Evolutionary conservation across 1,139 yeast species (phyloP), one percentile per base, ranked within the genome.

Genomic region (Taphrina confusa): DNA sequence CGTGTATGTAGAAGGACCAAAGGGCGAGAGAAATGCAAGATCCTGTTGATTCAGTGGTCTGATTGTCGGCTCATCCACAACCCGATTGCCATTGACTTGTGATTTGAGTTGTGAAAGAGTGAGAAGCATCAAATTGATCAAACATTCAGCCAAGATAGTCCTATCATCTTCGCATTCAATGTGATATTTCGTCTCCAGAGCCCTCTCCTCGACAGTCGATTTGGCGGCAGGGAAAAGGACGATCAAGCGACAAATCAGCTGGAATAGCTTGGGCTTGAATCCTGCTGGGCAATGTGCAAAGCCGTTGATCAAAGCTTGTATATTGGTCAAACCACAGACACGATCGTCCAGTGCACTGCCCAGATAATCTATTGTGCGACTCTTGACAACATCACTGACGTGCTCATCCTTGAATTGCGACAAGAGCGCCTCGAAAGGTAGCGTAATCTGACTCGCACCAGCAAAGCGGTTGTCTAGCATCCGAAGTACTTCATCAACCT

Each of bases 391-490:
- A 1, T 60, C 46, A n/a, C 50, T 39, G 16, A 80, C 70, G 31
- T 76, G 76, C 0, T 90, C 88, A 4, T 65, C 61, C 65, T 81
- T 79, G 8, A 83, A 86, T 69, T 89, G 96, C 1, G 76, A 72
- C 28, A 90, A 65, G 47, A 90, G 75, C 27, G 83, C 78, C 31
- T 75, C 75, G 0, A 83, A 79, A 0, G 97, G 96, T 28, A 89
- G 70, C 63, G 77, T 75, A 18, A 87, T 75, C 1, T n/a, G 31
- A 2, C 18, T 28, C 31, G 25, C 64, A n/a, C 89, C 80, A 55
- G 81, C 79, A 57, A 88, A 75, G 62, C 96, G 76, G 25, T 85
- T 80, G 64, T 46, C 50, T 1, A 54, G 18, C 46, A 44, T 46
- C 4, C 37, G 20, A 9, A 40, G 20, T 12, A 47, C 28, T 12